Percentiles rank a stretch among this genome's conserved stretches.
Evolutionary conservation across 495 filamentous ascomycete genomes (phyloP).

Genomic region (Bacidia rubella): DNA sequence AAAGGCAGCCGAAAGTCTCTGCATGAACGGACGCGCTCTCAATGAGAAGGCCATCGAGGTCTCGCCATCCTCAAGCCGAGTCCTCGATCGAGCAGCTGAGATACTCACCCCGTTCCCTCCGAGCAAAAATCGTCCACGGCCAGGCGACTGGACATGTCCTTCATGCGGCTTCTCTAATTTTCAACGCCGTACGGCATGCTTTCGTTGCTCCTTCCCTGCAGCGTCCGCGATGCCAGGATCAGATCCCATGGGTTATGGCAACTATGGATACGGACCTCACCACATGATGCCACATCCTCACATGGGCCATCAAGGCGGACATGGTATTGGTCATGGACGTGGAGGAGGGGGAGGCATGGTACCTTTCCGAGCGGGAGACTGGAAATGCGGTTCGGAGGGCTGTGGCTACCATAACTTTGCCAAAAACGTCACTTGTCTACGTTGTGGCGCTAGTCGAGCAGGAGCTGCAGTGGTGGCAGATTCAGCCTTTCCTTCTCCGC

Average conservation of each 20-base stretch:
- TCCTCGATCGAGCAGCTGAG: conserved; percentile 87
- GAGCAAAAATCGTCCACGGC: conserved; percentile 92
- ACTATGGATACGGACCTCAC: conserved; percentile 62
- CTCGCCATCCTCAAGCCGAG: conserved; percentile 86
- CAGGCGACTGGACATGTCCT: conserved; percentile 97
- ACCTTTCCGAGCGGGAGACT: conserved; percentile 94
- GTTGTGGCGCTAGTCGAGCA: conserved; percentile 88
- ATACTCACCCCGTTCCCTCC: conserved; percentile 94
- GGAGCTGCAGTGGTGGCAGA: conserved; percentile 89
- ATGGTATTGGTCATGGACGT: conserved; percentile 54
- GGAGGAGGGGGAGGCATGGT: conserved; percentile 76
- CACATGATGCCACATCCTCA: conserved; percentile 70
- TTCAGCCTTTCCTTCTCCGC: conserved; percentile 78
- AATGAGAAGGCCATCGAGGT: conserved; percentile 99
- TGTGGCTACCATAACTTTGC: conserved; percentile 99
- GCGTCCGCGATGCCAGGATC: conserved; percentile 63
- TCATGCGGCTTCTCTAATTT: conserved; percentile 77
- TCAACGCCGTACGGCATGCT: conserved; percentile 94
- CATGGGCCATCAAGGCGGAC: conserved; percentile 63
- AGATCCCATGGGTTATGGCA: conserved; percentile 57
- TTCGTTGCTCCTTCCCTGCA: conserved; percentile 95
- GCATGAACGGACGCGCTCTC: conserved; percentile 95
- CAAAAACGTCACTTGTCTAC: conserved; percentile 95
- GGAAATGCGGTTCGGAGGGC: conserved; percentile 97
- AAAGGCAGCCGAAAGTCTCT: conserved; percentile 86